A percentile compares a stretch with the other conserved stretches of the same genome.
Evolutionary conservation across 345 rosid genomes (phyloP).

Genomic region (Populus alba): DNA sequence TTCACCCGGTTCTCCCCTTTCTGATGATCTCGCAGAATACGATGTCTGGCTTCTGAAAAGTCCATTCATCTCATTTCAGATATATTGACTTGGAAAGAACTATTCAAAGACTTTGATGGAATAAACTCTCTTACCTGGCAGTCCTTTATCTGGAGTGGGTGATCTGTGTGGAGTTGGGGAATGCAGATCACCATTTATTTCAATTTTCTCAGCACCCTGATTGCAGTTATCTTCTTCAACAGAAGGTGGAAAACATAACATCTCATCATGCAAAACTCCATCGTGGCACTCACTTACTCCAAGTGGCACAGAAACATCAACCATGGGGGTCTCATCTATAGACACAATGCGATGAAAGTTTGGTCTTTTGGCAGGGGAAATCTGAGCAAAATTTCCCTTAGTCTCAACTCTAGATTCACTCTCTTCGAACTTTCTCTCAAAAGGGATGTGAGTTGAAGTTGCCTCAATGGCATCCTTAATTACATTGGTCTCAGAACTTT

Average conservation of each 20-base stretch:
- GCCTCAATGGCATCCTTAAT: constrained; percentile 21
- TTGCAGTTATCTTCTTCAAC: constrained; percentile 17
- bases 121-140: constrained; percentile 39
- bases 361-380: background rate
- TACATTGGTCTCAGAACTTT: constrained; percentile 20
- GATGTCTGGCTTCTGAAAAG: constrained; percentile 38
- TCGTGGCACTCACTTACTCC: constrained; percentile 8
- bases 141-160: constrained; percentile 25
- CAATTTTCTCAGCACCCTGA: constrained; percentile 17
- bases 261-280: constrained; percentile 14
- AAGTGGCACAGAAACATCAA: constrained; percentile 23
- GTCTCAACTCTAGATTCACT: constrained; percentile 8
- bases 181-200: constrained; percentile 18
- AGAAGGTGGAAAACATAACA: constrained; percentile 7
- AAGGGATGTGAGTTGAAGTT: constrained; percentile 15
- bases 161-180: constrained; percentile 29
- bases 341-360: constrained; percentile 5
- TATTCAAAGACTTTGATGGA: background rate
- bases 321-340: constrained; percentile 20
- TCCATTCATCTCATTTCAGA: constrained; percentile 3
- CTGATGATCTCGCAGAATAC: constrained; percentile 14
- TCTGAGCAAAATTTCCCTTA: constrained; percentile 9
- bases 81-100: background rate
- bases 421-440: constrained; percentile 13
- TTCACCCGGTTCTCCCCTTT: constrained; percentile 25